Evolutionary conservation across 805 yeast genomes (phyloP).

Genomic region (Hanseniaspora lachancei): DNA sequence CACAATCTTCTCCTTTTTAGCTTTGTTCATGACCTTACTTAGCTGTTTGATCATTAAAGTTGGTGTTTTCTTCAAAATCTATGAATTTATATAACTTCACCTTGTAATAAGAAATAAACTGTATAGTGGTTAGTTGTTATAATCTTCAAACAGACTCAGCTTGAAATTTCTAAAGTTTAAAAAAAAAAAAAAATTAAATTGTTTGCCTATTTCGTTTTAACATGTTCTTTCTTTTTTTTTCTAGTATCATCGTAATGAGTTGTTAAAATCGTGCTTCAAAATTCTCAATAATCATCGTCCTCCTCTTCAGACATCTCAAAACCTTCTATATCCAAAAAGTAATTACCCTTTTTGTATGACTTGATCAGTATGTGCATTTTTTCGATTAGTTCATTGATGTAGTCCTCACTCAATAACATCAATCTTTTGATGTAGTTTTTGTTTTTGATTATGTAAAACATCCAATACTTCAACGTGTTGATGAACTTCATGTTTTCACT

Average conservation of each 20-base stretch:
- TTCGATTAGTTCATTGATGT: conserved; percentile 5
- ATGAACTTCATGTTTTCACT: conserved; percentile 1
- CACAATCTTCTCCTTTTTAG: conserved; percentile 31
- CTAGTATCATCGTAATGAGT: no score
- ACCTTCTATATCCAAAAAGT: conserved; percentile 5
- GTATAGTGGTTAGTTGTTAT: no score
- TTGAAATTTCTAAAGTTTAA: not conserved
- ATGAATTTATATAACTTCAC: no score
- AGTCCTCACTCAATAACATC: not conserved
- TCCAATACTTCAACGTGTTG: conserved; percentile 11
- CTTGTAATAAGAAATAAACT: no score
- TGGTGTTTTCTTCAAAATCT: no score
- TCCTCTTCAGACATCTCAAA: conserved; percentile 7
- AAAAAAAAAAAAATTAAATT: not conserved
- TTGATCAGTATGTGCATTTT: conserved; percentile 1
- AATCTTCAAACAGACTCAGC: no score
- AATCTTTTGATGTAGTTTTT: not conserved
- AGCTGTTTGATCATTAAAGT: not conserved
- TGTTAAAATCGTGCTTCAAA: not conserved
- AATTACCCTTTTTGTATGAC: conserved; percentile 1
- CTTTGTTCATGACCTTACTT: not conserved
- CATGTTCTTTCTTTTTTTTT: no score
- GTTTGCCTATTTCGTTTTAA: not conserved
- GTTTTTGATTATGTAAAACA: conserved; percentile 1
- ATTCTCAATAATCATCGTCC: not conserved